Evolutionary conservation across 306 rosid species (phyloP), one percentile per base, ranked within the genome.

Genomic region (Lathyrus aphaca): DNA sequence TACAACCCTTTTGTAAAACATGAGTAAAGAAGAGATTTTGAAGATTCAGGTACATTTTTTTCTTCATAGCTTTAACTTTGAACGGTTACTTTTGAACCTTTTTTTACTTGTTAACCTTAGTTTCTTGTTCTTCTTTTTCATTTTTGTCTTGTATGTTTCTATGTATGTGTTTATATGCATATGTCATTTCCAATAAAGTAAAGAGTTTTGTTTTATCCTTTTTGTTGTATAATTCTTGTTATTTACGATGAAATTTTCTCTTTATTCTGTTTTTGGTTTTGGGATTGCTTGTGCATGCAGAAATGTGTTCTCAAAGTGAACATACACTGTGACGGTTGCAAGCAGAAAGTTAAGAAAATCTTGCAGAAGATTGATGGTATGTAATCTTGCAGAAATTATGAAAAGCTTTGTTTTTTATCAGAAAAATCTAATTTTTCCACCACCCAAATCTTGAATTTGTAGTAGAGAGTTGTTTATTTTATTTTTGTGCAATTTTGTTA

Each of bases 311-410:
- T 95, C 45, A 91, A 89, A 75, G 99, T 95, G 79, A 95, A 91
- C 75, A 89, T 95, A 6, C 97, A 95, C 81, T 95, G 99, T 60
- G 95, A 84, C 56, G 99, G 97, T 11, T 95, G 99, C 77, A 91
- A 89, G 81, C 88, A 84, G 0, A 89, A 95, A 73, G 99, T 95
- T 32, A 95, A 87, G 97, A 95, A 89, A 87, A 89, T 87, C 85
- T 43, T 95, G 82, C 87, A 91, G 82, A 86, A 85, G 81, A 95
- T 95, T 37, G 99, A 95, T 32, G 99, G 99, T 91, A 83, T 4
- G 35, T n/a, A 9, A 9, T 42, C 10, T 63, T 4, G 60, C 6
- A 35, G 10, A 10, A 40, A 2, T 40, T 10, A 5, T 40, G 13
- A 10, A 43, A 43, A 43, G 15, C 16, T 43, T 3, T 43, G 14